Conservation (phyloP, 805 yeast species). For the Candida yuanshanica region DNA sequence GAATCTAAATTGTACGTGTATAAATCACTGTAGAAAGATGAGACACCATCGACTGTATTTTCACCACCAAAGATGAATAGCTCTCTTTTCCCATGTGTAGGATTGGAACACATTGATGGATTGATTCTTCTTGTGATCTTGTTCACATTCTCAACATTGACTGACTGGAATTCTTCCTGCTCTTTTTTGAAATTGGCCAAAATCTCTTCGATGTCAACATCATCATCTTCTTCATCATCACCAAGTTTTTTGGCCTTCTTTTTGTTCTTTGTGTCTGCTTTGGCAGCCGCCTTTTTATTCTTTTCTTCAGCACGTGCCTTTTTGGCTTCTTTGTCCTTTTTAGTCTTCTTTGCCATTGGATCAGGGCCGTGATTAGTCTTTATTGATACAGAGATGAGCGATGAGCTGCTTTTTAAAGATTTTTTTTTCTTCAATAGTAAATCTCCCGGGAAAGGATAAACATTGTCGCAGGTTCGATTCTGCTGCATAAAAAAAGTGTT, state of each 20-base stretch:
- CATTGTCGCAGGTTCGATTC: no score
- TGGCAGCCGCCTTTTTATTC: conserved; percentile 65
- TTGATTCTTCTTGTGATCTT: conserved; percentile 70
- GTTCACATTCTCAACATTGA: conserved; percentile 49
- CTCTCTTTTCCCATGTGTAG: conserved; percentile 71
- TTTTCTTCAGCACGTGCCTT: conserved; percentile 85
- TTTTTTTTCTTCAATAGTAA: no score
- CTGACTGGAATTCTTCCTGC: conserved; percentile 73
- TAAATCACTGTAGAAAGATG: conserved; percentile 79
- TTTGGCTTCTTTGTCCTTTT: conserved; percentile 85
- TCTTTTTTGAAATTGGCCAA: conserved; percentile 71
- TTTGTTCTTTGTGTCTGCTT: conserved; percentile 70
- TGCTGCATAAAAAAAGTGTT: no score
- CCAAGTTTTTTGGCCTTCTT: conserved; percentile 69
- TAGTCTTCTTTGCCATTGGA: conserved; percentile 78
- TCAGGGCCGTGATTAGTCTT: not conserved
- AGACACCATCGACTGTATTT: conserved; percentile 39
- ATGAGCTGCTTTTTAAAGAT: no score
- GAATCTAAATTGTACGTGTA: conserved; percentile 68
- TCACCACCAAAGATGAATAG: conserved; percentile 91
- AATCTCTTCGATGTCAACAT: conserved; percentile 79
- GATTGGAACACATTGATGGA: conserved; percentile 69
- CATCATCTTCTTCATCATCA: conserved; percentile 81
- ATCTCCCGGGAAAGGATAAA: no score
- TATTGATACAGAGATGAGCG: not conserved